These are phyloP conservation scores for Phlegmacium glaucopus DNA, from an alignment of 768 basidiomycete genomes.

Conservation along the genomic window DNA sequence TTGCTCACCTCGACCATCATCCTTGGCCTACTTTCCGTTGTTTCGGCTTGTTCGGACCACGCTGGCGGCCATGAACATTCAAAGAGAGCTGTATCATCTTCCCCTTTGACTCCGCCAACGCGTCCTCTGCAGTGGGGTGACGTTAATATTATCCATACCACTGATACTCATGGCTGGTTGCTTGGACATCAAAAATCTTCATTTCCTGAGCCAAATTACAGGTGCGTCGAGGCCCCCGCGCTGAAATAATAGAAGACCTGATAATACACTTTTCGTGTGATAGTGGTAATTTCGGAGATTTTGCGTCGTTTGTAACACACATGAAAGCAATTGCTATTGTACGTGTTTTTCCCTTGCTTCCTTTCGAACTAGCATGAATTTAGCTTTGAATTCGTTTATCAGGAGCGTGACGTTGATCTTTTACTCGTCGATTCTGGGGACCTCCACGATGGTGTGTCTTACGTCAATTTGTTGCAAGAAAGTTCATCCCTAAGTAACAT, in stretches of 20 bases:
- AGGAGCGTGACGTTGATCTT: conserved; percentile 76
- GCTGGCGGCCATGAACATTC: conserved; percentile 26
- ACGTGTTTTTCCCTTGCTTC: background rate
- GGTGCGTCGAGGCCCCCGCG: conserved; percentile 9
- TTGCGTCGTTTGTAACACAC: conserved; percentile 80
- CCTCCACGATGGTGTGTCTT: conserved; percentile 57
- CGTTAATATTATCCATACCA: conserved; percentile 83
- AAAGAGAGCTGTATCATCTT: conserved; percentile 37
- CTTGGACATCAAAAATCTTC: conserved; percentile 77
- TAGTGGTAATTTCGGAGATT: conserved; percentile 62
- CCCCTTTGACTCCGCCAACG: conserved; percentile 52
- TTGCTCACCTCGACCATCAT: conserved; percentile 11
- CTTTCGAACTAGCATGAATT: background rate
- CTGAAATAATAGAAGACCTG: conserved; percentile 1
- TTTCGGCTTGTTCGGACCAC: conserved; percentile 20
- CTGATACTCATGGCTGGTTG: conserved; percentile 72
- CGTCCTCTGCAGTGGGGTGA: conserved; percentile 82
- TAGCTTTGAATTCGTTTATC: background rate
- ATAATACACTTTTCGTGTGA: conserved; percentile 6
- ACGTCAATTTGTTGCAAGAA: background rate
- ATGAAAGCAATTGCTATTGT: conserved; percentile 75
- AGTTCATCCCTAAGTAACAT: background rate
- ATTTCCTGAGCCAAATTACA: conserved; percentile 75
- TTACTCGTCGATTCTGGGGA: conserved; percentile 83
- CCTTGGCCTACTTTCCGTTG: conserved; percentile 11